Conservation (phyloP, 768 basidiomycete genomes). For the Podaxis sp. region DNA sequence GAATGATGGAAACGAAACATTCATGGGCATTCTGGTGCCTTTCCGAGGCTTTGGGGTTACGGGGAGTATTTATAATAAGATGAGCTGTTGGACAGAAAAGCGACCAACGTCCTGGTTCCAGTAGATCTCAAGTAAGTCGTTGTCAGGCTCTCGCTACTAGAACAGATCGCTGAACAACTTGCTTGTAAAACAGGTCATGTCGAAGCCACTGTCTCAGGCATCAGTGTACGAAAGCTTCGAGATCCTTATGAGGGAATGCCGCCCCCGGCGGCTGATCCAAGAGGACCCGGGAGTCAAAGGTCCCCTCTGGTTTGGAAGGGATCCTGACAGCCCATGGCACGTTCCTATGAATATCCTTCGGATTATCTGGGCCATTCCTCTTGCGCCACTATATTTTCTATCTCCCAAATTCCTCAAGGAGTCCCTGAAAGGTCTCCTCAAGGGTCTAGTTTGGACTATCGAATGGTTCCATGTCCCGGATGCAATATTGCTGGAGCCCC, state of each 20-base stretch:
- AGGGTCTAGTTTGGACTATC: background rate
- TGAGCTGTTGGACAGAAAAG: too few relatives aligned
- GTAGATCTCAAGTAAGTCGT: too few relatives aligned
- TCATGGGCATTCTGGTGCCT: too few relatives aligned
- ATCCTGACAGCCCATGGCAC: background rate
- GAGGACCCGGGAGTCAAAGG: slow-evolving; percentile 9
- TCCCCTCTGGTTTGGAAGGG: slow-evolving; percentile 11
- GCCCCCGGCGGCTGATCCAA: slow-evolving; percentile 1
- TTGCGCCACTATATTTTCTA: background rate
- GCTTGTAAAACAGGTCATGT: too few relatives aligned
- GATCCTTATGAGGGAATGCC: background rate
- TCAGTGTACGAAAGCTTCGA: background rate
- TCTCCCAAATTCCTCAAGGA: background rate
- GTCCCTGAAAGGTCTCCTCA: background rate
- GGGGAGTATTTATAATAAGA: too few relatives aligned
- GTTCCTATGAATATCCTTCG: slow-evolving; percentile 4
- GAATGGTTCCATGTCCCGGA: slow-evolving; percentile 10
- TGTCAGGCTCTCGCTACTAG: too few relatives aligned
- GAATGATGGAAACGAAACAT: too few relatives aligned
- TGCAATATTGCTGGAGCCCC: slow-evolving; percentile 5
- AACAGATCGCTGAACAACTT: too few relatives aligned
- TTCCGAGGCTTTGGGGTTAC: too few relatives aligned
- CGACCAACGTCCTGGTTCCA: too few relatives aligned
- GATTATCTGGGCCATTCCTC: background rate
- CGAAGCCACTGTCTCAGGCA: background rate